A percentile compares a stretch with the other conserved stretches of the same genome.
phyloP scores from a whole-genome alignment of 495 filamentous ascomycete species.

The Astrothelium subdiscretum region DNA sequence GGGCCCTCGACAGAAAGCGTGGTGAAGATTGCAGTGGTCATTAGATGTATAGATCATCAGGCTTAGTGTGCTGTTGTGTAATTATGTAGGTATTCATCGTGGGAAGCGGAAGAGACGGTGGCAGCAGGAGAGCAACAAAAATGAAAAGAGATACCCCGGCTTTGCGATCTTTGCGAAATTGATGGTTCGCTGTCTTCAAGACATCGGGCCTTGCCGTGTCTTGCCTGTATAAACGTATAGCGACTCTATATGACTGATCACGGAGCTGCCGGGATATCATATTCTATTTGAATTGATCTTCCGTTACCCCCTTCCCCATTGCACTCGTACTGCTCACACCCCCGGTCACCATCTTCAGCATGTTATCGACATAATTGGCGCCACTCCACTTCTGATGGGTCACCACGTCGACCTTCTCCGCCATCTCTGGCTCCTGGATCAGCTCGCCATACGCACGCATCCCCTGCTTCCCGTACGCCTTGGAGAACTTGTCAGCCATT shows the following conservation, averaged over 20 bases:
- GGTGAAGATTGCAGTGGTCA: background rate
- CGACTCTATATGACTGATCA: too few species aligned
- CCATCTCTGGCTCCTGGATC: conserved; percentile 96
- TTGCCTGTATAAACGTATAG: too few species aligned
- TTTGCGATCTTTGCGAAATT: background rate
- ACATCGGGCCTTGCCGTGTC: too few species aligned
- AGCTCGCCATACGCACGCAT: conserved; percentile 97
- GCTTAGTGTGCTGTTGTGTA: too few species aligned
- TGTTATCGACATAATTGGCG: conserved; percentile 83
- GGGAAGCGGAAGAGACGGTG: background rate
- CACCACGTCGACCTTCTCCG: conserved; percentile 77
- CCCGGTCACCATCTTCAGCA: conserved; percentile 94
- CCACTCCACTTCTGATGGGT: conserved; percentile 98
- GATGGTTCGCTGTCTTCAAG: background rate
- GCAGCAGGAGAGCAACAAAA: background rate
- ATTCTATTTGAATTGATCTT: conserved; percentile 73
- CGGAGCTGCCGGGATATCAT: background rate
- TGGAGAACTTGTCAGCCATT: conserved; percentile 76
- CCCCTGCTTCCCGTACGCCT: conserved; percentile 65
- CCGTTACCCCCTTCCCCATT: conserved; percentile 96
- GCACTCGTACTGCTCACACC: conserved; percentile 84
- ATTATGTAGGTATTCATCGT: background rate
- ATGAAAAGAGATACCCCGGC: background rate
- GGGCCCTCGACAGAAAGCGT: background rate
- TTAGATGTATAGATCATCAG: background rate